Conservation (phyloP, 2,329 filamentous ascomycete species). For the Trichoderma sp. region DNA sequence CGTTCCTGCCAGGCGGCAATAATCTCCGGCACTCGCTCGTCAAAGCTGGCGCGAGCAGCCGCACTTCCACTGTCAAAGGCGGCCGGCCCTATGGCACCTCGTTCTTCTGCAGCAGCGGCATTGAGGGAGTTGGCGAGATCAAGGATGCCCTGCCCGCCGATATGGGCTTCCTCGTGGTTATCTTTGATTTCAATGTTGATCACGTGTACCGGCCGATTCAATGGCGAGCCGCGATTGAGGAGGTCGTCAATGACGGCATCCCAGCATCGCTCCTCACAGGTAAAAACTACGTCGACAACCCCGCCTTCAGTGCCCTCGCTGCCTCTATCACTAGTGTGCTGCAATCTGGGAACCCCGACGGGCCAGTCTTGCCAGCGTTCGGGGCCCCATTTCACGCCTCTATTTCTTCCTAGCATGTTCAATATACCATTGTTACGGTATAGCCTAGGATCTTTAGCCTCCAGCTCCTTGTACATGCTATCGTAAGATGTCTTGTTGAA, state of each 20-base stretch:
- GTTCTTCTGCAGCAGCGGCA: constrained; percentile 72
- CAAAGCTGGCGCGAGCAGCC: constrained; percentile 72
- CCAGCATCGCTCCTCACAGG: constrained; percentile 97
- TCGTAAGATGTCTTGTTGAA: constrained; percentile 98
- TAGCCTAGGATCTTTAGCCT: constrained; percentile 77
- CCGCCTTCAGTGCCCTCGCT: constrained; percentile 80
- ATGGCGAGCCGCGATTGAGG: constrained; percentile 74
- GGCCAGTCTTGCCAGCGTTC: constrained; percentile 99
- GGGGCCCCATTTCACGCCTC: constrained; percentile 88
- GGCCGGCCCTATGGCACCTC: constrained; percentile 59
- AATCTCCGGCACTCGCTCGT: constrained; percentile 90
- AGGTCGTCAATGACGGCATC: constrained; percentile 95
- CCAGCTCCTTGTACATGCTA: constrained; percentile 88
- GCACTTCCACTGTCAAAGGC: constrained; percentile 69
- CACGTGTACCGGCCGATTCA: constrained; percentile 93
- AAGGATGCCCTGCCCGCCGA: constrained; percentile 87
- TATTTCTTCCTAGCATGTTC: constrained; percentile 92
- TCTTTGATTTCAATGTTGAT: constrained; percentile 99
- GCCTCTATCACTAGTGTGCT: constrained; percentile 73
- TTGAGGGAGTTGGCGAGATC: constrained; percentile 87
- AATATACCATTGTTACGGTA: constrained; percentile 91
- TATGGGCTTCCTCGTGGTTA: constrained; percentile 92
- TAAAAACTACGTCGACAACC: constrained; percentile 90
- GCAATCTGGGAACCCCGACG: constrained; percentile 76
- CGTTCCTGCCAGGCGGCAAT: constrained; percentile 90